These are phyloP conservation scores for Solanum habrochaites DNA, from an alignment of 257 asterid species.

Conservation along the genomic window DNA sequence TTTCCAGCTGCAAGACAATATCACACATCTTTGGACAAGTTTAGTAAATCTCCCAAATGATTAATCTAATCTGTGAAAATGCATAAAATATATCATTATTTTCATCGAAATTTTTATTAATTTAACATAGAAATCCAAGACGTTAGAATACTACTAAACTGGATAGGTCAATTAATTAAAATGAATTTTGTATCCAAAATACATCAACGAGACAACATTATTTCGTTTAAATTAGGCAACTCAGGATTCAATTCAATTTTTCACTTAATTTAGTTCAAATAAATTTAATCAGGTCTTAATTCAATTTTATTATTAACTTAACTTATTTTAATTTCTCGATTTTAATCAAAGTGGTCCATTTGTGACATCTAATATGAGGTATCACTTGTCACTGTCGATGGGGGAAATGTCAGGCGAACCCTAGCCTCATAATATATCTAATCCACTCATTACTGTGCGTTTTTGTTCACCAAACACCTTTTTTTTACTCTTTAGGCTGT, in stretches of 20 bases:
- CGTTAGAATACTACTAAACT: neutral
- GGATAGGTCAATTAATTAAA: neutral
- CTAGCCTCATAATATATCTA: slow-evolving; percentile 17
- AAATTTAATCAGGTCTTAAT: too few relatives aligned
- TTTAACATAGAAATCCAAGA: neutral
- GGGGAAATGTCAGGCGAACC: slow-evolving; percentile 7
- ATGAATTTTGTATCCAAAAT: neutral
- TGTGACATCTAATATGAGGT: neutral
- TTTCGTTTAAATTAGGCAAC: too few relatives aligned
- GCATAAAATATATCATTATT: too few relatives aligned
- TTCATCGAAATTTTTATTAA: neutral
- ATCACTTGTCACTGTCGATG: slow-evolving; percentile 36
- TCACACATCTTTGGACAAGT: neutral
- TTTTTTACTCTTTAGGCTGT: neutral
- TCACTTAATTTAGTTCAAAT: too few relatives aligned
- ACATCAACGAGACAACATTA: neutral
- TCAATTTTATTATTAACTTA: too few relatives aligned
- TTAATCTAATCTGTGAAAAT: too few relatives aligned
- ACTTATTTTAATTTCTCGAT: too few relatives aligned
- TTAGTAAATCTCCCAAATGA: neutral
- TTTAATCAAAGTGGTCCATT: neutral
- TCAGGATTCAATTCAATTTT: too few relatives aligned
- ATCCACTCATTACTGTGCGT: neutral
- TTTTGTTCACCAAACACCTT: neutral
- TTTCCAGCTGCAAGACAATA: neutral